phyloP scores from a whole-genome alignment of 2,329 filamentous ascomycete species.

The Dothiorella sarmentorum region DNA sequence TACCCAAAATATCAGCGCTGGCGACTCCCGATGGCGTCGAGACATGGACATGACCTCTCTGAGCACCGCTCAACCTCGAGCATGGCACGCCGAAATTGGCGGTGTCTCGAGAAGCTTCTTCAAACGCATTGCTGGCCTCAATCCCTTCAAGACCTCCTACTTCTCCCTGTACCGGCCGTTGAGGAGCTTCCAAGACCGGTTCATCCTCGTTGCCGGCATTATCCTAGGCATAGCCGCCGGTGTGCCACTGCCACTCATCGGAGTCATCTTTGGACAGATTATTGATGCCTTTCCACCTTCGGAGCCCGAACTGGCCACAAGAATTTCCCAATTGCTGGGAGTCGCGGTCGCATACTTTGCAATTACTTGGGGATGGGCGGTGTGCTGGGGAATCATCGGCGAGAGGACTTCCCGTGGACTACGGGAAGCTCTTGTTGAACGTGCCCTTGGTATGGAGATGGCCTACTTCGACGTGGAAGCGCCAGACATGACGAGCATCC shows the following conservation, averaged over 20 bases:
- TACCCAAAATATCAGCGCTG: slow-evolving; percentile 23
- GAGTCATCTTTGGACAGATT: slow-evolving; percentile 47
- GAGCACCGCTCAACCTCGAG: slow-evolving; percentile 32
- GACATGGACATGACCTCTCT: slow-evolving; percentile 35
- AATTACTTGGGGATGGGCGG: slow-evolving; percentile 49
- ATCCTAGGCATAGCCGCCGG: slow-evolving; percentile 39
- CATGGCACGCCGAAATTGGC: slow-evolving; percentile 30
- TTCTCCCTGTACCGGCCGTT: slow-evolving; percentile 47
- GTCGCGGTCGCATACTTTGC: slow-evolving; percentile 49
- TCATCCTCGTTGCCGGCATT: slow-evolving; percentile 33
- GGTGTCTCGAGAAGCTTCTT: slow-evolving; percentile 33
- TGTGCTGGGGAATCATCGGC: slow-evolving; percentile 50
- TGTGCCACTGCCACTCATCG: slow-evolving; percentile 41
- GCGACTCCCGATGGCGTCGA: slow-evolving; percentile 31
- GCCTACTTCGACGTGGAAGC: slow-evolving; percentile 51
- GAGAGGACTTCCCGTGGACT: slow-evolving; percentile 48
- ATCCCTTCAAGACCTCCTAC: slow-evolving; percentile 49
- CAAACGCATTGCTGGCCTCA: slow-evolving; percentile 40
- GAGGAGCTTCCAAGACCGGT: slow-evolving; percentile 38
- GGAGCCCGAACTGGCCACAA: slow-evolving; percentile 40
- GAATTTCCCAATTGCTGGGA: slow-evolving; percentile 44
- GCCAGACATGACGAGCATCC: slow-evolving; percentile 47
- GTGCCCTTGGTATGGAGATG: slow-evolving; percentile 50
- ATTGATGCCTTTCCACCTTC: slow-evolving; percentile 50
- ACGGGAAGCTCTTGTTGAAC: slow-evolving; percentile 46